Base-by-base conservation (phyloP, 495 filamentous ascomycete genomes). In the Aspergillus mulundensis region DNA sequence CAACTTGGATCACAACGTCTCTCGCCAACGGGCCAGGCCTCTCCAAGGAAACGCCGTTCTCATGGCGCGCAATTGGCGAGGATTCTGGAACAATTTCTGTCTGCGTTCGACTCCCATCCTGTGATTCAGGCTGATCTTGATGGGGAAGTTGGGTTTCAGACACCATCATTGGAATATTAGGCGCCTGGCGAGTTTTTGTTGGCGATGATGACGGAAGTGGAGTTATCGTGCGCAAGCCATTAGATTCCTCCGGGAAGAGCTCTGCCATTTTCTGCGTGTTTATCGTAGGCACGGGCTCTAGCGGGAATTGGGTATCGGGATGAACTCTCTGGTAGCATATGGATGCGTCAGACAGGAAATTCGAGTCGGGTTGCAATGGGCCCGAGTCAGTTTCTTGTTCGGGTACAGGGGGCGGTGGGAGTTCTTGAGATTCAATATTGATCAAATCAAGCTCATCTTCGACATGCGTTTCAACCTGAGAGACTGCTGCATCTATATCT, bases 51-150 rank as follows among this genome's bases (percentile, higher is more conserved):
- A 32, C 36, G 14, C 32, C 54, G 42, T 56, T 51, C 16, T 63
- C 62, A 20, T 53, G 57, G 25, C 57, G 62, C 14, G 58, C 57
- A 7, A 64, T 40, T 6, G 73, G 73, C 18, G 75, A 78, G 5
- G 75, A 78, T 52, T 76, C 75, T 1, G 73, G 73, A 24, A 77
- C 64, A 14, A 76, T 52, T 25, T 78, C 71, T 18, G 68, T 66
- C 15, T 59, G 49, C 16, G 54, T 50, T 47, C 70, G 63, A 23
- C 63, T 63, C 7, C 32, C 12, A n/a, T 58, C 59, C 47, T 54
- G 63, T 41, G 47, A 54, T 41, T 53, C 43, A 24, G 32, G 24
- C 34, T 64, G 61, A 12, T 48, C 54, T 43, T 71, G 66, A 12
- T 54, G 61, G 48, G 65, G 59, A 12, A 56, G 59, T 55, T 65